Base-by-base conservation (phyloP, 2,329 filamentous ascomycete species). In the Phaeosphaeria sp. region DNA sequence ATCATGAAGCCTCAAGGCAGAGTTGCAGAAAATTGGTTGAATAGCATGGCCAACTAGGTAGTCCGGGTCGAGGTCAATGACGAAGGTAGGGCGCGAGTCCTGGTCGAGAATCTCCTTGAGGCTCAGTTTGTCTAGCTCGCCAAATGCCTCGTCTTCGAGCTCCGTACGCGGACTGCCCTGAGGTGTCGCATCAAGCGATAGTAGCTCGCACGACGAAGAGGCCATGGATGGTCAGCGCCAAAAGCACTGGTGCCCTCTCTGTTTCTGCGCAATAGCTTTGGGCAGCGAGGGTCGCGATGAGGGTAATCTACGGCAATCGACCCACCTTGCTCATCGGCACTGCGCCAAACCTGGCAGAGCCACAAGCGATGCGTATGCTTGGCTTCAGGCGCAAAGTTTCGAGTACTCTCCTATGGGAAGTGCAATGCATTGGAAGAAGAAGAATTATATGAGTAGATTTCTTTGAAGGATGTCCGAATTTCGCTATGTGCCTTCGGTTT, bases 11-110 rank as follows among this genome's bases (percentile, higher is more conserved):
- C 65, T 64, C n/a, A 76, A 62, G 9, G 72, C 72, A 0, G 64
- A 51, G 55, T 75, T 76, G 53, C 65, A 73, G 43, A 75, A 73
- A 6, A 73, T 57, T 1, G 73, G 70, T n/a, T 56, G 62, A 22
- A 75, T 63, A 17, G 48, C 44, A 43, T 62, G 54, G 10, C 50
- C 63, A n/a, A 60, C 54, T 1, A 67, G 25, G 41, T 61, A 66
- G 51, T 74, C 71, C 7, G 69, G 66, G 49, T 73, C 69, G 17
- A 73, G 64, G 50, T 75, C 71, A 6, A 76, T 53, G 10, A 76
- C 52, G 39, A 76, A 74, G 1, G 67, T 73, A 7, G 73, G 73
- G 9, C 73, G 66, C 13, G 64, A 66, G 61, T 76, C 72, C 46
- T 66, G 60, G 47, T 76, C 72, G 27, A 74, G 64, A 10, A 74